Evolutionary conservation across 768 basidiomycete species (phyloP).

Genomic region (Coprinopsis cinerea): DNA sequence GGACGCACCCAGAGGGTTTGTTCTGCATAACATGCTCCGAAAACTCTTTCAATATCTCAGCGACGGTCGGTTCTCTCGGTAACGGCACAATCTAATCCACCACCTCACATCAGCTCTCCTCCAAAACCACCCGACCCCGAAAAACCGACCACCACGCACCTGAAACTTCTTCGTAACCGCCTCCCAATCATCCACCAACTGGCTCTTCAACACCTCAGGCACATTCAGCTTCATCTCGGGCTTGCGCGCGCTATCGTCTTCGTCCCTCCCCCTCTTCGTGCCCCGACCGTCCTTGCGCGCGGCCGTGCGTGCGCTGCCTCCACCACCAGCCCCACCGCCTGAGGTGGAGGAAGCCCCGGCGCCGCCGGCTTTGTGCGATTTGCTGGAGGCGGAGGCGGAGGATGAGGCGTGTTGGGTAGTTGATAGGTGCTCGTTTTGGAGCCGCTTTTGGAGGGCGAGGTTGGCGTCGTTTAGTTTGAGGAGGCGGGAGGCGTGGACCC

Average conservation of each 20-base stretch:
- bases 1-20: conserved; percentile 42
- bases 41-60: conserved; percentile 74
- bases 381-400: background rate
- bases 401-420: background rate
- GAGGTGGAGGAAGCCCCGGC: conserved; percentile 17
- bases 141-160: conserved; percentile 34
- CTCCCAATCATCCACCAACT: conserved; percentile 98
- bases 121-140: background rate
- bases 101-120: background rate
- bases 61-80: conserved; percentile 74
- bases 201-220: conserved; percentile 83
- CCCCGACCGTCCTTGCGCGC: conserved; percentile 60
- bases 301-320: conserved; percentile 22
- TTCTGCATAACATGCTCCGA: conserved; percentile 51
- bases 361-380: background rate
- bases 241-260: conserved; percentile 73
- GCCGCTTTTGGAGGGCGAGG: conserved; percentile 66
- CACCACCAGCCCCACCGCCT: conserved; percentile 21
- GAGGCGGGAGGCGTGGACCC: conserved; percentile 78
- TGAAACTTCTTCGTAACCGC: conserved; percentile 91
- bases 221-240: conserved; percentile 89
- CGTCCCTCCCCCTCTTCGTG: conserved; percentile 69
- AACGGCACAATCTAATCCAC: conserved; percentile 70
- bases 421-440: conserved; percentile 27
- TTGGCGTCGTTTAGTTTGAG: conserved; percentile 83